A percentile compares a stretch with the other conserved stretches of the same genome.
Evolutionary conservation across 1,139 yeast genomes (phyloP).

Genomic region (Kodamaea arcana): DNA sequence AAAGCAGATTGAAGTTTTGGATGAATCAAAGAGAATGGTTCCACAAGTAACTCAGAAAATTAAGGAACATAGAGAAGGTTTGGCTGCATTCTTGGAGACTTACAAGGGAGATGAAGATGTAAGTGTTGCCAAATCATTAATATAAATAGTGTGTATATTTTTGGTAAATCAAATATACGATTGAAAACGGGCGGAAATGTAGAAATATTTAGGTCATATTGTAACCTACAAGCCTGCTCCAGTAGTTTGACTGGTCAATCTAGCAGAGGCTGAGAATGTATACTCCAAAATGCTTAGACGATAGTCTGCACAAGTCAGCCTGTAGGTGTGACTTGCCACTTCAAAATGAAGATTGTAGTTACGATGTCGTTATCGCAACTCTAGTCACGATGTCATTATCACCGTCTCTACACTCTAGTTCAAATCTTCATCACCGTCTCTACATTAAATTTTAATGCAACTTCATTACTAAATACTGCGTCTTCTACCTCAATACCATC

Average conservation of each 20-base stretch:
- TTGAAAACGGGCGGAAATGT: background rate
- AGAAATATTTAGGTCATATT: background rate
- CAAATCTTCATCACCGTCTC: too few relatives aligned
- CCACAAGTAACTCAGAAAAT: conserved; percentile 59
- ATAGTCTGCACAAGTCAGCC: too few relatives aligned
- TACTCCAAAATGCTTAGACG: too few relatives aligned
- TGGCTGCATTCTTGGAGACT: conserved; percentile 34
- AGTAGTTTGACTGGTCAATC: too few relatives aligned
- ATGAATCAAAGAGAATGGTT: conserved; percentile 66
- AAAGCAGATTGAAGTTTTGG: conserved; percentile 58
- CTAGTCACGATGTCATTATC: too few relatives aligned
- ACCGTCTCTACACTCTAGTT: too few relatives aligned
- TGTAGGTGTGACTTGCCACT: too few relatives aligned
- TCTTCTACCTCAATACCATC: too few relatives aligned
- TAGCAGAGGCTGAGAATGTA: too few relatives aligned
- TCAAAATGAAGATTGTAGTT: too few relatives aligned
- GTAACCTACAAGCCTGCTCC: too few relatives aligned
- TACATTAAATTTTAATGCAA: background rate
- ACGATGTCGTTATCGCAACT: too few relatives aligned
- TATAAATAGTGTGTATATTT: background rate
- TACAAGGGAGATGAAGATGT: conserved; percentile 51
- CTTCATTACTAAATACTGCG: background rate
- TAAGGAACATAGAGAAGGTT: conserved; percentile 42
- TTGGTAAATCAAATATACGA: background rate
- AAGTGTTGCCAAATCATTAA: conserved; percentile 28